phyloP scores from a whole-genome alignment of 768 basidiomycete genomes.

The Collybiopsis luxurians region DNA sequence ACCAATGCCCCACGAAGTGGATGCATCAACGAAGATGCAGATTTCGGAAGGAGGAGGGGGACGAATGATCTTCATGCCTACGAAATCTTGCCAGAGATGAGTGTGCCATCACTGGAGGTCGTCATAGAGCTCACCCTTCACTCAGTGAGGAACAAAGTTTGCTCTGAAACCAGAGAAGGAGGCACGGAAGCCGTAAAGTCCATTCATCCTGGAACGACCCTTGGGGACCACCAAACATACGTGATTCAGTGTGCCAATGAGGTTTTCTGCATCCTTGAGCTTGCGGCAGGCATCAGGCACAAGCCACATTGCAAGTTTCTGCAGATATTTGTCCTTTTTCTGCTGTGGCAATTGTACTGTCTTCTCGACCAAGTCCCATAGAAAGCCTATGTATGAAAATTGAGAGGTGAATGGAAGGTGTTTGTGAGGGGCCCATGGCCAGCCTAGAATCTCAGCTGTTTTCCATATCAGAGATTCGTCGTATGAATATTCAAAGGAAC shows the following conservation, averaged over 20 bases:
- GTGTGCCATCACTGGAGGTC: background rate
- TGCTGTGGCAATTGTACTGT: slow-evolving; percentile 26
- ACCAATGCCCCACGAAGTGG: slow-evolving; percentile 37
- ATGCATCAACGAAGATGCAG: slow-evolving; percentile 37
- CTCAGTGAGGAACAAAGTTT: too few species aligned
- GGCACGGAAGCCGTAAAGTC: slow-evolving; percentile 23
- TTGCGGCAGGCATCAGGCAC: background rate
- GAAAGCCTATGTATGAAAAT: slow-evolving; percentile 36
- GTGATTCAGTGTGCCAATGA: slow-evolving; percentile 35
- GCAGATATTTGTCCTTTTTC: slow-evolving; percentile 27
- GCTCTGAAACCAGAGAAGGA: slow-evolving; percentile 18
- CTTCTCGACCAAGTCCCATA: slow-evolving; percentile 27
- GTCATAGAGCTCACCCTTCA: too few species aligned
- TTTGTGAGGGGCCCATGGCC: slow-evolving; percentile 21
- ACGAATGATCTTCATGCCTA: slow-evolving; percentile 2
- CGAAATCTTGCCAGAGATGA: background rate
- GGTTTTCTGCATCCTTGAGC: slow-evolving; percentile 18
- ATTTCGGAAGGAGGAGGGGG: slow-evolving; percentile 18
- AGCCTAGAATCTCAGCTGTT: slow-evolving; percentile 16
- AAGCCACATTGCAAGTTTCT: slow-evolving; percentile 19
- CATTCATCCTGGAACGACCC: slow-evolving; percentile 26
- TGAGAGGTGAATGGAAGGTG: slow-evolving; percentile 6
- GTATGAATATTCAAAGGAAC: slow-evolving; percentile 7
- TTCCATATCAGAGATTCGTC: slow-evolving; percentile 13
- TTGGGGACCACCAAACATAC: slow-evolving; percentile 26